phyloP scores from a whole-genome alignment of 2,329 filamentous ascomycete species.

The Penicillium sp. region DNA sequence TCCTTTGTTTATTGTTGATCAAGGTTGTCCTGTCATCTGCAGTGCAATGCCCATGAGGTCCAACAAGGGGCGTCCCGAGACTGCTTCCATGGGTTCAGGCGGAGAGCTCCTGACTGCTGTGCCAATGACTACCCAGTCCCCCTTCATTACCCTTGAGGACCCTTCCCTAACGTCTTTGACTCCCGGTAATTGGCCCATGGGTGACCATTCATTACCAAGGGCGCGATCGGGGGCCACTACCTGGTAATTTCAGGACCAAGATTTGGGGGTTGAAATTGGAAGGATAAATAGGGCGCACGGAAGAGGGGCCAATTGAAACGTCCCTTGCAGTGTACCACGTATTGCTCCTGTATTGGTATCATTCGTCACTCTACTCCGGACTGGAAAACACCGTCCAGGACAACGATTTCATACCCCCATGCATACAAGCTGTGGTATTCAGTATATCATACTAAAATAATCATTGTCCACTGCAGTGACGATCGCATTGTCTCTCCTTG shows the following conservation, averaged over 20 bases:
- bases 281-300: not conserved
- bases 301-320: slow-evolving; percentile 2
- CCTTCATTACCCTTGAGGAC: not conserved
- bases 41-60: slow-evolving; percentile 15
- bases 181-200: not conserved
- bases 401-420: not conserved
- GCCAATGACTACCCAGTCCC: not conserved
- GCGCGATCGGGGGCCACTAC: not conserved
- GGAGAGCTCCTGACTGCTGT: not conserved
- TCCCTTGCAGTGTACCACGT: slow-evolving; percentile 2
- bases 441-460: not conserved
- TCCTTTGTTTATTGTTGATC: not conserved
- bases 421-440: not conserved
- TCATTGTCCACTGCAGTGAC: not conserved
- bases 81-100: slow-evolving; percentile 15
- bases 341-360: not conserved
- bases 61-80: slow-evolving; percentile 16
- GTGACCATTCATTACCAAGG: not conserved
- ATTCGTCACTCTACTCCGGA: not conserved
- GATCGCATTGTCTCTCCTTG: slow-evolving; percentile 4
- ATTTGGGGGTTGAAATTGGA: not conserved
- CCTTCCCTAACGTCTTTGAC: not conserved
- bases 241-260: slow-evolving; percentile 3
- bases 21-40: slow-evolving; percentile 1
- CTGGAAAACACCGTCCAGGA: not conserved